Evolutionary conservation across 2,329 filamentous ascomycete genomes (phyloP).

Genomic region (Ophioceras dolichostomum): DNA sequence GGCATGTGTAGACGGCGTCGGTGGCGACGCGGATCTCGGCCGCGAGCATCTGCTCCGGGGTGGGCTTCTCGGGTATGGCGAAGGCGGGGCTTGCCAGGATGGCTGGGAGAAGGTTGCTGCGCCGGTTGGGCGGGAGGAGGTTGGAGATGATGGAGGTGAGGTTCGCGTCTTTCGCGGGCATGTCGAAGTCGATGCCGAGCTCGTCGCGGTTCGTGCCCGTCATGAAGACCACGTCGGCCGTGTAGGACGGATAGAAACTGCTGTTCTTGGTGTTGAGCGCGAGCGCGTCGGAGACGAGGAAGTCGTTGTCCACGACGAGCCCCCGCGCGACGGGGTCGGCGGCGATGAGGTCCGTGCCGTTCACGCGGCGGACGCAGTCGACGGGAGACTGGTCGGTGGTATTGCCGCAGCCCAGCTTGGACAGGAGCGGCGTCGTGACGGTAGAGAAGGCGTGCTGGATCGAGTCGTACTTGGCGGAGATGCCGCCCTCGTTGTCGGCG

Average conservation of each 20-base stretch:
- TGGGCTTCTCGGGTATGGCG: conserved; percentile 5
- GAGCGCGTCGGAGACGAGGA: conserved; percentile 13
- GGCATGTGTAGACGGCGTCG: conserved; percentile 20
- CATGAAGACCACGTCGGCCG: conserved; percentile 17
- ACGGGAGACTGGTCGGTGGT: conserved; percentile 8
- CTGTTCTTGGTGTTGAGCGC: conserved; percentile 12
- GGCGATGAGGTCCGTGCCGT: neutral
- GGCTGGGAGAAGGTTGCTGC: neutral
- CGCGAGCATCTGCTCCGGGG: conserved; percentile 16
- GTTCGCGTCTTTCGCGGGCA: neutral
- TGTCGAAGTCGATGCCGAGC: conserved; percentile 7
- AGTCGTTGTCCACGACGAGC: conserved; percentile 17
- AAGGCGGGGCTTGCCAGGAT: conserved; percentile 4
- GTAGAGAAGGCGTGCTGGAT: conserved; percentile 10
- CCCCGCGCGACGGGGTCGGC: neutral
- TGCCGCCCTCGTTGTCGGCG: conserved; percentile 8
- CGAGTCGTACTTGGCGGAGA: conserved; percentile 10
- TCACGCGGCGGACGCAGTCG: conserved; percentile 10
- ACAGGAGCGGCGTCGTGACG: conserved; percentile 11
- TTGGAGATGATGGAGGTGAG: neutral
- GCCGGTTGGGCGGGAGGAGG: neutral
- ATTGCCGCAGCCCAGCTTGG: conserved; percentile 12
- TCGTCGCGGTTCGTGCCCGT: conserved; percentile 23
- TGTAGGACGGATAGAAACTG: conserved; percentile 7
- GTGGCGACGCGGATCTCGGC: conserved; percentile 18